These are phyloP conservation scores for Akanthomyces dipterigenus DNA, from an alignment of 2,329 filamentous ascomycete species.

Conservation along the genomic window DNA sequence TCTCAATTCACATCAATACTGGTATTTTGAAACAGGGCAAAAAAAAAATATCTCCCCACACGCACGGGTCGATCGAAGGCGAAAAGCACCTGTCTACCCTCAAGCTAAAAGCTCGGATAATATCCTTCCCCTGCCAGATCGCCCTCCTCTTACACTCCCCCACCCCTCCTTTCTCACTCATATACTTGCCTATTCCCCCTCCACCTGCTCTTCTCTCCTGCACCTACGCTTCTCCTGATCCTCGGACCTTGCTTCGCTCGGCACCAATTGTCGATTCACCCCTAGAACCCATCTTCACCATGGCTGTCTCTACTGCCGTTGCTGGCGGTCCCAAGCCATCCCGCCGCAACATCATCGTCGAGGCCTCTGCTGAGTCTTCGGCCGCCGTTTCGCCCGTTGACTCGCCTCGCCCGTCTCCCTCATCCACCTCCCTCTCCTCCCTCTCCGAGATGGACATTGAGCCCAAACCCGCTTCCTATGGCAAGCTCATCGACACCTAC, in stretches of 20 bases:
- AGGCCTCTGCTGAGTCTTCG: constrained; percentile 47
- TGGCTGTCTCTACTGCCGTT: constrained; percentile 41
- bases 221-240: not conserved
- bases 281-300: constrained; percentile 20
- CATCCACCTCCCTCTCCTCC: constrained; percentile 88
- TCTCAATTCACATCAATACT: too few relatives aligned
- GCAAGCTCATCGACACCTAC: constrained; percentile 79
- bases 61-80: not conserved
- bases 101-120: not conserved
- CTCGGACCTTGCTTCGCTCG: not conserved
- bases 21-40: not conserved
- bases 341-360: constrained; percentile 41
- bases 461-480: constrained; percentile 40
- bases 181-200: not conserved
- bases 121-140: constrained; percentile 8
- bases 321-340: constrained; percentile 36
- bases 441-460: constrained; percentile 58
- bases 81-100: not conserved
- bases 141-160: constrained; percentile 10
- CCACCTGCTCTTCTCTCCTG: not conserved
- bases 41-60: not conserved
- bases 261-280: constrained; percentile 8
- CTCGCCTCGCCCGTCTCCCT: constrained; percentile 59
- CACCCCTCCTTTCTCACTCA: constrained; percentile 7
- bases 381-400: constrained; percentile 51